Percentiles rank a stretch among this genome's conserved stretches.
phyloP scores from a whole-genome alignment of 2,329 filamentous ascomycete species.

The Ophiostoma fasciatum region DNA sequence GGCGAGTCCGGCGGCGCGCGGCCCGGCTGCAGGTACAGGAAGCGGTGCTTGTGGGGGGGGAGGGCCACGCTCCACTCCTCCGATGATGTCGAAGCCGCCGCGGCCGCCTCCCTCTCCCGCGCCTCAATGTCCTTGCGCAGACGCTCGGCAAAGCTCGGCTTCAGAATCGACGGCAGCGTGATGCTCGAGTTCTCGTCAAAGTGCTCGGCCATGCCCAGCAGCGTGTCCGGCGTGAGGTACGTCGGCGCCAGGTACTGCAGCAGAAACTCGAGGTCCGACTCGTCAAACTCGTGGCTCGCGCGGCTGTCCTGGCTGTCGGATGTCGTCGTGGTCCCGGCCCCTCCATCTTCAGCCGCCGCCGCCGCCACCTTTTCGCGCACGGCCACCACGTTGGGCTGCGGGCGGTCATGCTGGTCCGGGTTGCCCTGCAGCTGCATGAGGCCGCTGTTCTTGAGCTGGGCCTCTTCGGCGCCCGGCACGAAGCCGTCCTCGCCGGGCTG shows the following conservation, averaged over 20 bases:
- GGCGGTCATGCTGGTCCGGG: conserved; percentile 76
- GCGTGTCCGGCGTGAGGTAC: conserved; percentile 82
- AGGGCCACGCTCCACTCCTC: conserved; percentile 58
- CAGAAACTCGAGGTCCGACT: conserved; percentile 74
- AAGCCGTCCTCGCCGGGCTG: conserved; percentile 89
- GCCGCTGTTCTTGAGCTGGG: conserved; percentile 76
- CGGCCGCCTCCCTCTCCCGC: conserved; percentile 37
- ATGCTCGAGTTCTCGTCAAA: conserved; percentile 78
- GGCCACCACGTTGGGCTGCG: conserved; percentile 43
- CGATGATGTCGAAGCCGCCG: conserved; percentile 24
- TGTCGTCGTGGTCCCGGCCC: neutral
- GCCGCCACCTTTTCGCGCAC: conserved; percentile 10
- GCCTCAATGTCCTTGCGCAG: conserved; percentile 58
- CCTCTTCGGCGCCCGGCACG: conserved; percentile 75
- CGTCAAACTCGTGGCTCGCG: conserved; percentile 40
- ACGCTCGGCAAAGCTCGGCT: conserved; percentile 57
- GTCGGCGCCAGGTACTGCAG: conserved; percentile 80
- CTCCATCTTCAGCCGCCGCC: conserved; percentile 18
- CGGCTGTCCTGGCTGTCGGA: conserved; percentile 26
- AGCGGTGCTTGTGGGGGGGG: conserved; percentile 92
- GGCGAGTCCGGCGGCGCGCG: conserved; percentile 33
- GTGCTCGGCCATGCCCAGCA: conserved; percentile 64
- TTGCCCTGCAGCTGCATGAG: conserved; percentile 87
- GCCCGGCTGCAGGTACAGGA: conserved; percentile 57
- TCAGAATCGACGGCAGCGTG: conserved; percentile 64